These are phyloP conservation scores for Talaromyces piceae DNA, from an alignment of 2,329 filamentous ascomycete genomes.

Conservation along the genomic window DNA sequence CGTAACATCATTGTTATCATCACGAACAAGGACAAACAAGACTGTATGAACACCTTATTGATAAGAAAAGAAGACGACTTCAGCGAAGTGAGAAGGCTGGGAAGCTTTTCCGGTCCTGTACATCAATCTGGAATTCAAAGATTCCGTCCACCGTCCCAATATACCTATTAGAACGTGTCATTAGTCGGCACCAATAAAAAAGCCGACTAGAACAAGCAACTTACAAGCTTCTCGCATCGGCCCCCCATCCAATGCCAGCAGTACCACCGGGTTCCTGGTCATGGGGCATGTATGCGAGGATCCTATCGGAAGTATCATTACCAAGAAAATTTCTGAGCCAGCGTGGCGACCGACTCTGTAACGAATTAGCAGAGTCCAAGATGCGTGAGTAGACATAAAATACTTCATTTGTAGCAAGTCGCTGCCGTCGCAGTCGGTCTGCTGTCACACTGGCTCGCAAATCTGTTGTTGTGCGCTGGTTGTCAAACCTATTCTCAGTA, in stretches of 20 bases:
- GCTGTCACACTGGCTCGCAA: slow-evolving; percentile 31
- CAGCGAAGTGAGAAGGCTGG: slow-evolving; percentile 37
- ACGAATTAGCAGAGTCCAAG: background rate
- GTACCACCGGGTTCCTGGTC: slow-evolving; percentile 36
- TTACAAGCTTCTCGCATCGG: slow-evolving; percentile 41
- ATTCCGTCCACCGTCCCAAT: slow-evolving; percentile 43
- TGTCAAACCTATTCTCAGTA: slow-evolving; percentile 21
- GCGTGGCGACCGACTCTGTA: slow-evolving; percentile 28
- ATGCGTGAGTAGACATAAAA: slow-evolving; percentile 23
- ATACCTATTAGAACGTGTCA: slow-evolving; percentile 28
- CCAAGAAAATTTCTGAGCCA: slow-evolving; percentile 32
- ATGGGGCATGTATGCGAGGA: slow-evolving; percentile 21
- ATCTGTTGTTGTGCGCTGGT: slow-evolving; percentile 24
- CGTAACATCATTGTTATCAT: background rate
- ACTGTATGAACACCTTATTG: background rate
- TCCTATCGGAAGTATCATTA: slow-evolving; percentile 26
- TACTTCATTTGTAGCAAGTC: slow-evolving; percentile 29
- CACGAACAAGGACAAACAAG: background rate
- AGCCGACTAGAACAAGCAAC: slow-evolving; percentile 18
- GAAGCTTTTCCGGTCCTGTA: slow-evolving; percentile 42
- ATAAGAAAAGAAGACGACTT: slow-evolving; percentile 7
- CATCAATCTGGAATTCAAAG: slow-evolving; percentile 41
- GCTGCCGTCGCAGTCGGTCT: slow-evolving; percentile 33
- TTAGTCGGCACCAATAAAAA: slow-evolving; percentile 1
- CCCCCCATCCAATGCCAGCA: slow-evolving; percentile 42